Percentiles rank a stretch among this genome's conserved stretches.
phyloP scores from a whole-genome alignment of 495 filamentous ascomycete genomes.

The Penicillium canescens region DNA sequence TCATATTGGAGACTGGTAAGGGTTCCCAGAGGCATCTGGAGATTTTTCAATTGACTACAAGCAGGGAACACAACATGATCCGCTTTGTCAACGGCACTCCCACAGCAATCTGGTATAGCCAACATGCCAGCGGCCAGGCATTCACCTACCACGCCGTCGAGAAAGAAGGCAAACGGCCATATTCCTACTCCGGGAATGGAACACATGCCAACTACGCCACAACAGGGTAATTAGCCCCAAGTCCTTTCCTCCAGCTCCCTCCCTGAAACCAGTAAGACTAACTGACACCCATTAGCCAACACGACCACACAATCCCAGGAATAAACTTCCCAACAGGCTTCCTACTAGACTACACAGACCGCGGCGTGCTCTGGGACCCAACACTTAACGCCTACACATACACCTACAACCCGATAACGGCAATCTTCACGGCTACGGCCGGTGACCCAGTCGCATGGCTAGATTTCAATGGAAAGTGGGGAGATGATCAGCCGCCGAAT shows the following conservation, averaged over 20 bases:
- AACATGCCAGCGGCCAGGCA: constrained; percentile 62
- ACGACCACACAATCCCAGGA: constrained; percentile 65
- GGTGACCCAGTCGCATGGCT: constrained; percentile 51
- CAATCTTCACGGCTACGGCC: constrained; percentile 43
- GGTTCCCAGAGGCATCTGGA: neutral
- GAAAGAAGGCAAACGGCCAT: constrained; percentile 52
- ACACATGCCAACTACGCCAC: constrained; percentile 62
- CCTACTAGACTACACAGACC: constrained; percentile 63
- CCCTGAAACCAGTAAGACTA: neutral
- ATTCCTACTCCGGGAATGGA: constrained; percentile 56
- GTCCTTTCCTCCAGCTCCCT: too few relatives aligned
- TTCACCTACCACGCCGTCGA: constrained; percentile 59
- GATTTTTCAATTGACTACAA: neutral
- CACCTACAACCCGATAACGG: constrained; percentile 39
- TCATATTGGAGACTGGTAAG: constrained; percentile 64
- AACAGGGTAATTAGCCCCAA: constrained; percentile 33
- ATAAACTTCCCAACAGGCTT: constrained; percentile 59
- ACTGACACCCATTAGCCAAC: constrained; percentile 28
- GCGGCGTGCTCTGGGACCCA: constrained; percentile 56
- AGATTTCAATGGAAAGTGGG: constrained; percentile 56
- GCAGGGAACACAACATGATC: constrained; percentile 66
- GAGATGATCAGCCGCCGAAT: constrained; percentile 55
- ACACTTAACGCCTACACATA: constrained; percentile 51
- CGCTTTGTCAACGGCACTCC: constrained; percentile 61
- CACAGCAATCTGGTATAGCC: constrained; percentile 61